Evolutionary conservation across 2,329 filamentous ascomycete genomes (phyloP), one percentile per base, ranked within the genome.

Genomic region (Colletotrichum zoysiae): DNA sequence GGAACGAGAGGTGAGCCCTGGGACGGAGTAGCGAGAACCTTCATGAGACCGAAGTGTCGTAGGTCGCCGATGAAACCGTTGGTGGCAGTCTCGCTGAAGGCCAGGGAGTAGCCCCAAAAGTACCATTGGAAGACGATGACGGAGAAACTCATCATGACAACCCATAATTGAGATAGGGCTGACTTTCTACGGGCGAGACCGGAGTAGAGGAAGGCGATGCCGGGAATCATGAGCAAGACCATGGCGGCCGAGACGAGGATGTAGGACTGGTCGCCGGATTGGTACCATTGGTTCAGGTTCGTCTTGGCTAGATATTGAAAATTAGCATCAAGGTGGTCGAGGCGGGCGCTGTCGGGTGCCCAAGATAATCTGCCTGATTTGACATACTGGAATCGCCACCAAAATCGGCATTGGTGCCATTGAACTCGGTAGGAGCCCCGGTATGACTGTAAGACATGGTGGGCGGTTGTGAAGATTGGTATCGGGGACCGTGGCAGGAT

Each of bases 51-150:
- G 77, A 98, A 97, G 82, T 97, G 93, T 76, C 91, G 88, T 67
- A 99, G 84, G 81, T 98, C 90, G 67, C 96, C 96, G 79, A 99
- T 98, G 84, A 93, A 98, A 65, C 93, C 92, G 84, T 93, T 98
- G 76, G 89, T 94, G 5, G 92, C 93, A 18, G 90, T 90, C 55
- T 89, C 87, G 78, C 93, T 96, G 84, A 98, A 98, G 64, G 95
- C 95, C 73, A 99, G 87, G 18, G 95, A 97, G 83, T 97, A 99
- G 48, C 96, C 96, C 95, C 96, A 98, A 82, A 99, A 98, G 80
- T 98, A 98, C 96, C 96, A 99, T 85, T 99, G 96, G 86, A 99
- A 98, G 68, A 93, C 92, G 81, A 98, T 88, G 79, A 98, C 91
- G 59, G 93, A 95, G 80, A 93, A 93, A 58, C 95, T 96, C 81